These are phyloP conservation scores for Artomyces pyxidatus DNA, from an alignment of 768 basidiomycete genomes.

Conservation along the genomic window DNA sequence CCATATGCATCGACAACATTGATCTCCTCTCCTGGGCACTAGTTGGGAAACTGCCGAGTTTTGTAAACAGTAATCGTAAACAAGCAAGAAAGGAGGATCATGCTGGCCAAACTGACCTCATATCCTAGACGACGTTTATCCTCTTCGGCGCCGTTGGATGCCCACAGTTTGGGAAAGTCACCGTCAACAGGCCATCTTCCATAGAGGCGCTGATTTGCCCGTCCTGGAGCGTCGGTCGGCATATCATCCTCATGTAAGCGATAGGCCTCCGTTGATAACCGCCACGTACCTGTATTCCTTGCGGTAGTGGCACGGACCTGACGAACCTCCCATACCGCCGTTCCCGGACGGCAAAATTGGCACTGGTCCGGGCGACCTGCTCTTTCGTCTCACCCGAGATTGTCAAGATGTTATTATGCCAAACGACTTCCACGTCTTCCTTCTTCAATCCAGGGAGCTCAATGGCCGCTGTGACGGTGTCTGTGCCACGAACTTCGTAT, in stretches of 20 bases:
- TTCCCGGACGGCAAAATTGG: constrained; percentile 26
- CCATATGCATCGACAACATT: too few species aligned
- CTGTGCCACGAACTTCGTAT: constrained; percentile 36
- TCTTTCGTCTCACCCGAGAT: constrained; percentile 39
- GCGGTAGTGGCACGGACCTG: constrained; percentile 18
- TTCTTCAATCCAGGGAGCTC: constrained; percentile 48
- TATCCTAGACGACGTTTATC: constrained; percentile 33
- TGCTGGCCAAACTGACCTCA: too few species aligned
- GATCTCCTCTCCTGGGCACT: too few species aligned
- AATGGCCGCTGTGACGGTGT: constrained; percentile 43
- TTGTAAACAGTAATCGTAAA: too few species aligned
- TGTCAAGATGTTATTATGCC: constrained; percentile 39
- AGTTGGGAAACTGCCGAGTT: too few species aligned
- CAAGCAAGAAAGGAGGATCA: too few species aligned
- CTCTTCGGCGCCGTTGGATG: constrained; percentile 36
- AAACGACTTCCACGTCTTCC: constrained; percentile 42
- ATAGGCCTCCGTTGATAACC: background rate
- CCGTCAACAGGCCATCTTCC: constrained; percentile 37
- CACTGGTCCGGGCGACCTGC: constrained; percentile 26
- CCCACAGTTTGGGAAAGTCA: constrained; percentile 39
- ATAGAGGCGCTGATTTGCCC: constrained; percentile 34
- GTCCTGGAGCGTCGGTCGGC: constrained; percentile 8
- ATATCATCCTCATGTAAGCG: background rate
- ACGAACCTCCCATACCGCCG: constrained; percentile 22
- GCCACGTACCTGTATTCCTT: constrained; percentile 22